phyloP scores from a whole-genome alignment of 2,329 filamentous ascomycete genomes.

The Hymenoscyphus occultus region DNA sequence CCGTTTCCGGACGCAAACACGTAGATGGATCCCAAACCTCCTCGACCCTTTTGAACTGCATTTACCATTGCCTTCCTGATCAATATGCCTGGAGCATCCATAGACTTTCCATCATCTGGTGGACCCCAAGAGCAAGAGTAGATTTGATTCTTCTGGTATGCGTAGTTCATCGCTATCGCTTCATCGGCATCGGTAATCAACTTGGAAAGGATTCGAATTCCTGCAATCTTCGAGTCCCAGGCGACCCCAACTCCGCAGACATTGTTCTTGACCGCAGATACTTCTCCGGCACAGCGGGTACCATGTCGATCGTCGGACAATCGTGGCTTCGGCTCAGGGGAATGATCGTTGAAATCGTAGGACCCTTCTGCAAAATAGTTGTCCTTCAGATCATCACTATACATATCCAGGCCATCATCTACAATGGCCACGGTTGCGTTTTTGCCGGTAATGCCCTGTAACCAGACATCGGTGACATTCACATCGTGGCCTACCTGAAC shows the following conservation, averaged over 20 bases:
- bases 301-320: conserved; percentile 85
- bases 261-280: conserved; percentile 86
- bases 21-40: conserved; percentile 82
- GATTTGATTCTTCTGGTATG: conserved; percentile 87
- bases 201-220: conserved; percentile 88
- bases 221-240: conserved; percentile 85
- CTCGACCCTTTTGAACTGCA: conserved; percentile 82
- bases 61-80: conserved; percentile 90
- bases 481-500: conserved; percentile 82
- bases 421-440: conserved; percentile 91
- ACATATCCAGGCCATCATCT: conserved; percentile 94
- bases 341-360: conserved; percentile 91
- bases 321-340: conserved; percentile 74
- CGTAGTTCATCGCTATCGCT: conserved; percentile 88
- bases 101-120: conserved; percentile 85
- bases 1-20: conserved; percentile 98
- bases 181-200: conserved; percentile 90
- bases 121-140: conserved; percentile 99
- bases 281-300: conserved; percentile 91
- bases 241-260: conserved; percentile 95
- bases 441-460: conserved; percentile 84
- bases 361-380: conserved; percentile 95
- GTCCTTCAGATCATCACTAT: conserved; percentile 84
- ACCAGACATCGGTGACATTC: conserved; percentile 93
- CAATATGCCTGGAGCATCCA: conserved; percentile 88